Base-by-base conservation (phyloP, 192 early-diverging fungal genomes). In the Podila verticillata region DNA sequence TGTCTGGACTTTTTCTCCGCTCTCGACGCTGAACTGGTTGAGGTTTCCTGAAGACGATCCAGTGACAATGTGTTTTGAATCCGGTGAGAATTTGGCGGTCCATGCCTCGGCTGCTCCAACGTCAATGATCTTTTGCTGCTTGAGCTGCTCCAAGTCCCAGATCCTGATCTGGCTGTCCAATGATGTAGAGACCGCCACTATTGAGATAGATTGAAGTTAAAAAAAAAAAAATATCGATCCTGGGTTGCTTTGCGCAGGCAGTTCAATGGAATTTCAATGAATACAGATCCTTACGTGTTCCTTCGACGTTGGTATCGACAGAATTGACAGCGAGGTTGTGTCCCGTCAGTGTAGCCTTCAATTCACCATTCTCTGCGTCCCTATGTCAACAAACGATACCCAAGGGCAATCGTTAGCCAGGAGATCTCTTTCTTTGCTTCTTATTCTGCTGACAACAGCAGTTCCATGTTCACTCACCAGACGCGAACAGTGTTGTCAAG, bases 281-380 rank as follows among this genome's bases (percentile, higher is more conserved):
- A 44, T 44, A 10, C 13, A 10, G 15, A 44, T 44, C 36, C 51
- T 71, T 85, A 88, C 88, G 64, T 67, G 81, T 82, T 74, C 93
- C 90, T 66, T 88, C 74, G 10, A 70, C 60, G 61, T 86, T 87
- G 31, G 88, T 73, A 75, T 93, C 92, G 7, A 95, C 89, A 12
- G 93, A 93, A 35, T 93, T 87, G 36, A 96, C 88, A 2, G 92
- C 95, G 17, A 95, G 84, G 58, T 94, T 85, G 66, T 96, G 95
- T 20, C 94, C 95, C 48, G 88, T 85, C 29, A 95, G 79, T 9
- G 87, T 89, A 69, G 84, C 82, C 32, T 86, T 68, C 31, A 82
- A 68, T 24, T 82, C 85, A 54, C 87, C 83, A 13, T 86, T 80
- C 10, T 91, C 89, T 19, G 88, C 88, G 68, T 91, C 72, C 92